Base-by-base conservation (phyloP, 768 basidiomycete genomes). In the Mycena crocata region DNA sequence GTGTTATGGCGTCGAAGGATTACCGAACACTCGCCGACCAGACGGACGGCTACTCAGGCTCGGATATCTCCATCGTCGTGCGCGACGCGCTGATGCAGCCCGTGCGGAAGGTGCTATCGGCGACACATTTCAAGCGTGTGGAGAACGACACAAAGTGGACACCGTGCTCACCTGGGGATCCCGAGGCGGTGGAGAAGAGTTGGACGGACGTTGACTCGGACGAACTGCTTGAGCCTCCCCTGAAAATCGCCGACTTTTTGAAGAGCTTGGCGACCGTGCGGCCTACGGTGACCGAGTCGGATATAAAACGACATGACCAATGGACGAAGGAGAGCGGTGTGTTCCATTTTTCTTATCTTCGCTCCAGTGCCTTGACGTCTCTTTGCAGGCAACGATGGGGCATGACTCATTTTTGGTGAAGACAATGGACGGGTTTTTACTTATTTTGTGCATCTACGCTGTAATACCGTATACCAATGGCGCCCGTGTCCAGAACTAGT, bases 31-130 rank as follows among this genome's bases (percentile, higher is more conserved):
- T 99, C 1, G 98, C 94, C 3, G 89, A 94, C 15, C 87, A 85
- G 73, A 99, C 98, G 0, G 95, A 98, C 24, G 96, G 96, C 0
- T 98, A 94, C 77, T 95, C 96, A 32, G 97, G 97, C 10, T 96
- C 94, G 10, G 97, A 99, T 81, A 95, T 99, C 56, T 89, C 96
- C 2, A 92, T 96, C 69, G 85, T 97, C 56, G 97, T 98, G 28
- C 91, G 96, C 62, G 97, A 99, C 74, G 96, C 97, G 0, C 86
- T 99, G 68, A 99, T 99, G 97, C 96, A 99, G 76, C 97, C 97
- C 1, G 94, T 99, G 17, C 90, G 97, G 57, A 99, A 99, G 77
- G 95, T 99, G 48, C 88, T 98, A 52, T 89, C 91, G 24, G 96
- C 98, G 2, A 98, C 96, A 1, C 97, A 99, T 79, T 99, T 99